Base-by-base conservation (phyloP, 1,284 basidiomycete genomes). In the Erythrobasidium hasegawianum region DNA sequence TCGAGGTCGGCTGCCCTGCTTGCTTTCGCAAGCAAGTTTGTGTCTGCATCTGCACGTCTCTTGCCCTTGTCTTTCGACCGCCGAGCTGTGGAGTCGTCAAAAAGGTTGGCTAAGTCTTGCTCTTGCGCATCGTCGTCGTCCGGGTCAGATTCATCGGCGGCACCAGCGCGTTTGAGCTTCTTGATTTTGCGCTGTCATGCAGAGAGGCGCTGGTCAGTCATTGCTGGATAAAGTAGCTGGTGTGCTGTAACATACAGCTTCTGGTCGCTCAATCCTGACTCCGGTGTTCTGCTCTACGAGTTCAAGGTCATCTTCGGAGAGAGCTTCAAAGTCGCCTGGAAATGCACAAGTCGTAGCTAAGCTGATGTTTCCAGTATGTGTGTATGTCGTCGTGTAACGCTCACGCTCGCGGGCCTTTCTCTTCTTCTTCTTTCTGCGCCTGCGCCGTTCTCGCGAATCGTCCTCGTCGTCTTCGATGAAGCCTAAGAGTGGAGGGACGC, bases 221-320 rank as follows among this genome's bases (percentile, higher is more conserved):
- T 39, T 26, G 71, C 72, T 60, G 13, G 8, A 26, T 24, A 14
- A 3, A 14, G 11, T 33, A 33, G 4, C 11, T 11, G 11, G 11
- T 33, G 33, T n/a, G 11, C 33, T 33, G 33, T 11, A 16, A 10
- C 55, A 55, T 52, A 57, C 53, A 14, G 47, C 53, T 56, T 73
- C 72, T 68, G 64, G 71, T 70, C 65, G 73, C 59, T 57, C 75
- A 7, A 76, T 69, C 50, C 71, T 65, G 20, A 84, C 83, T 9
- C 95, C 93, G 2, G 91, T 92, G 73, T 97, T 98, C 81, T 98
- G 96, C 75, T 90, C 90, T 22, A 98, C 78, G 9, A 98, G 83
- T 59, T 95, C 94, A 59, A 98, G 79, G 75, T 98, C 96, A 75
- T 98, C 96, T 61, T 97, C 95, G 71, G 96, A 93, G 50, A 97